Base-by-base conservation (phyloP, 305 asterid species). In the Fraxinus sp. region DNA sequence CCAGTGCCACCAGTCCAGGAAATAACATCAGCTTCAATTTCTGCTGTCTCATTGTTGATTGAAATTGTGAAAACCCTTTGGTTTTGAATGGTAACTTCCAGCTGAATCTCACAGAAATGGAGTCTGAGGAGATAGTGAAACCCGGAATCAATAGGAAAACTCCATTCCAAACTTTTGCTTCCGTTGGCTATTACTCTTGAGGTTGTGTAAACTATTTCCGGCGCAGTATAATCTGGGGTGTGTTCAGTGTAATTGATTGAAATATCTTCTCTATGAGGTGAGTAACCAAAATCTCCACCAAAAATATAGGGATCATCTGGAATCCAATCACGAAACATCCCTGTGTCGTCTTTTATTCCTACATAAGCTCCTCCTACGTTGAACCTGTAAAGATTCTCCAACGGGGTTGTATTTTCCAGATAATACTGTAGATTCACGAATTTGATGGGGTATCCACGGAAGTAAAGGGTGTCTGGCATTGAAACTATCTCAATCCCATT, bases 401-500 rank as follows among this genome's bases (percentile, higher is more conserved):
- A 62, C 5, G 89, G 89, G 4, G 86, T 83, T 14, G 7, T 66
- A 30, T 33, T 80, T 1, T 46, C 0, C 6, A 91, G 82, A 57
- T 49, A 3, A 41, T 1, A 78, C 55, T 0, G 0, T 57, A 10
- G 22, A 14, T 46, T 32, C 3, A 0, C 22, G 30, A 18, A 78
- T 52, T 11, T 78, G 18, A 83, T 59, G 0, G 2, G n/a, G 22
- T 80, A 18, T 18, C 84, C 87, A 0, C 68, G 80, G 76, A 84
- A 83, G 84, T 91, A 92, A 76, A 90, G 89, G 20, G 52, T 30
- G 5, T 88, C 85, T 0, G 94, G 94, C 14, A 86, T 74, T 0
- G 94, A 88, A 46, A 90, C 88, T 3, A 92, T 84, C 80, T 92
- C 95, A 37, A 92, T 87, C 41, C 96, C 96, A 37, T 92, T 91